These are phyloP conservation scores for Eucalyptus pauciflora DNA, from an alignment of 345 rosid species.

Conservation along the genomic window DNA sequence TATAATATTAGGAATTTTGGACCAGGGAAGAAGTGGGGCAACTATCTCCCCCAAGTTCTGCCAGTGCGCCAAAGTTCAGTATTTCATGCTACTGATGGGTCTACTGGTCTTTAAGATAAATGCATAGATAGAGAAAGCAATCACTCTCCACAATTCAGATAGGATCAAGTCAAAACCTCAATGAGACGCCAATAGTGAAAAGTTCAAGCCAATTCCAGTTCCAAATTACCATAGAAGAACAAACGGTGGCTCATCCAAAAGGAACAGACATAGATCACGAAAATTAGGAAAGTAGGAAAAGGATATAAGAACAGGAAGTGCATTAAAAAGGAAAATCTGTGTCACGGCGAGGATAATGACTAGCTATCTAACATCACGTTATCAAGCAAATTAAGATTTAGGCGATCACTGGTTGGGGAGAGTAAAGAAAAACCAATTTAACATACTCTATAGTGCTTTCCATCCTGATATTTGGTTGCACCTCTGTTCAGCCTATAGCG, in stretches of 20 bases:
- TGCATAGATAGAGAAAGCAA: neutral
- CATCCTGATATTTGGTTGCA: constrained; percentile 78
- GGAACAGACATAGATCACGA: neutral
- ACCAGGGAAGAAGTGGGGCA: neutral
- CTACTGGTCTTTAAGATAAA: neutral
- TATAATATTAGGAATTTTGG: neutral
- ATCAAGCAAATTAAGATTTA: neutral
- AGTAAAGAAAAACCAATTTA: neutral
- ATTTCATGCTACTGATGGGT: neutral
- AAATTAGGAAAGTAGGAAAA: neutral
- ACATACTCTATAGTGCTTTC: constrained; percentile 83
- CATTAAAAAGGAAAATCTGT: neutral
- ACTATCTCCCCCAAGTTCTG: neutral
- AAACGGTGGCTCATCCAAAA: neutral
- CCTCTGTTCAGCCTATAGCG: constrained; percentile 68
- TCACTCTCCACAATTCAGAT: neutral
- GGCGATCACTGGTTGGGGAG: neutral
- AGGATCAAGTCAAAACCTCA: neutral
- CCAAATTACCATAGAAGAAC: neutral
- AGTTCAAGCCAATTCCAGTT: neutral
- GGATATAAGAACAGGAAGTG: neutral
- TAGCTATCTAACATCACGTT: neutral
- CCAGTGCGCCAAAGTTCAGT: neutral
- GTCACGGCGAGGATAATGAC: neutral
- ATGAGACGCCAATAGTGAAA: neutral